Conservation (phyloP, 768 basidiomycete genomes). For the Leccinum truebloodii region DNA sequence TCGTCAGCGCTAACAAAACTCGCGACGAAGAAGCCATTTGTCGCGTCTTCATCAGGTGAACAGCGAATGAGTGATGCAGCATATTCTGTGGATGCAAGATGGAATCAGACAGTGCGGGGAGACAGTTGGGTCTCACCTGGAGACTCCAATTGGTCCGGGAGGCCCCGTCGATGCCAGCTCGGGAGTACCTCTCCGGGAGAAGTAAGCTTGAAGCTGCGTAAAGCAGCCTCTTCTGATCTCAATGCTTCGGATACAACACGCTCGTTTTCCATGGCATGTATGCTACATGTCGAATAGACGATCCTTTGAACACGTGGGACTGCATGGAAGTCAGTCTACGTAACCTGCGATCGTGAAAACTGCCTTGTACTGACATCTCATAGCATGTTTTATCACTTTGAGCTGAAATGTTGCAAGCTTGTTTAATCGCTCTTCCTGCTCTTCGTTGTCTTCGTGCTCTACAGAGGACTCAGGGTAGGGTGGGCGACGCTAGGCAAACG, state of each 20-base stretch:
- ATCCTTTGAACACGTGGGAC: slow-evolving; percentile 79
- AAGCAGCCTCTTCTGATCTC: slow-evolving; percentile 63
- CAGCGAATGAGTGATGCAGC: slow-evolving; percentile 71
- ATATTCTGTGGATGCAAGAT: slow-evolving; percentile 39
- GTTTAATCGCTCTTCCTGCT: slow-evolving; percentile 67
- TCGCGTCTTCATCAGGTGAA: slow-evolving; percentile 78
- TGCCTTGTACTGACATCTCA: slow-evolving; percentile 69
- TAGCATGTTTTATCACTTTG: slow-evolving; percentile 89
- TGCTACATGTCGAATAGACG: slow-evolving; percentile 97
- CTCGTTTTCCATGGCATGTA: slow-evolving; percentile 92
- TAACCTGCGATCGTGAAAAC: slow-evolving; percentile 2
- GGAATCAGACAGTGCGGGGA: not conserved
- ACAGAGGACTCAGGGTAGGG: slow-evolving; percentile 8
- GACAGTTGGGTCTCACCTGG: not conserved
- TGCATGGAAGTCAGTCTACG: slow-evolving; percentile 32
- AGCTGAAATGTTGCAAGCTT: slow-evolving; percentile 90
- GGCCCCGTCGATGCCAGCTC: slow-evolving; percentile 79
- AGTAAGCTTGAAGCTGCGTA: slow-evolving; percentile 68
- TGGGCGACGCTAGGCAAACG: slow-evolving; percentile 1
- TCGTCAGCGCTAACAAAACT: slow-evolving; percentile 59
- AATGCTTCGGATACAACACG: slow-evolving; percentile 80
- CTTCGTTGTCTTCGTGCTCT: slow-evolving; percentile 61
- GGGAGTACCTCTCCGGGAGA: slow-evolving; percentile 68
- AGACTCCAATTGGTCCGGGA: slow-evolving; percentile 57
- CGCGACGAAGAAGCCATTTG: slow-evolving; percentile 98